Conservation (phyloP, 2,329 filamentous ascomycete species). For the Coleophoma eucalyptorum region DNA sequence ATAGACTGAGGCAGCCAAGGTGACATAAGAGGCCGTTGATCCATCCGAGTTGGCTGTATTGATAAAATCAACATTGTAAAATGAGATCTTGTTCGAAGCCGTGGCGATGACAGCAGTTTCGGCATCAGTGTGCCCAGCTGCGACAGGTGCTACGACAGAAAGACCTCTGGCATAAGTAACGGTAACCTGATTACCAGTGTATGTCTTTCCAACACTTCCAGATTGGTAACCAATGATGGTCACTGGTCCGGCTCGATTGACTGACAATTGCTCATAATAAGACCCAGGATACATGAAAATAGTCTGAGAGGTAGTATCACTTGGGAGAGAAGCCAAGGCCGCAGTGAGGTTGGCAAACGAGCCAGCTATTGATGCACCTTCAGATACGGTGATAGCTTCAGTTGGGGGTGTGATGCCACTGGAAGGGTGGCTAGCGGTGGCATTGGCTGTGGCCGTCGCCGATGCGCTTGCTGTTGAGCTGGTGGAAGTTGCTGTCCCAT, state of each 20-base stretch:
- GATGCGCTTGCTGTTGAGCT: conserved; percentile 10
- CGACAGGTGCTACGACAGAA: conserved; percentile 16
- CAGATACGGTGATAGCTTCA: conserved; percentile 37
- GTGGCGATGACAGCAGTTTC: conserved; percentile 20
- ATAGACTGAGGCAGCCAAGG: conserved; percentile 45
- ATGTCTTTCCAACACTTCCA: conserved; percentile 7
- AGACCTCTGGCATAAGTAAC: conserved; percentile 24
- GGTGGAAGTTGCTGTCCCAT: conserved; percentile 17
- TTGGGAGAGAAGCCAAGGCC: conserved; percentile 10
- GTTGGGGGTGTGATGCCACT: conserved; percentile 36
- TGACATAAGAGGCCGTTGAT: conserved; percentile 43
- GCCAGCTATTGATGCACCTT: conserved; percentile 14
- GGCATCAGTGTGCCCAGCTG: conserved; percentile 21
- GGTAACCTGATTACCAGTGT: conserved; percentile 27
- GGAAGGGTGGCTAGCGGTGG: conserved; percentile 31
- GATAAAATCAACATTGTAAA: conserved; percentile 54
- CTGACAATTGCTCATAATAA: conserved; percentile 47
- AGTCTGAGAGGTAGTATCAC: conserved; percentile 25
- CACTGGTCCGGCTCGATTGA: conserved; percentile 22
- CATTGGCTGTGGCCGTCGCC: conserved; percentile 15
- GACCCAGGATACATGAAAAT: conserved; percentile 52
- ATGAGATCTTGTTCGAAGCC: conserved; percentile 16
- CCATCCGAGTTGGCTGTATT: conserved; percentile 35
- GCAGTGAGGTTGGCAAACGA: conserved; percentile 10
- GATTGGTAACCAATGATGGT: conserved; percentile 34